Base-by-base conservation (phyloP, 805 yeast species). In the Candida peoriensis region DNA sequence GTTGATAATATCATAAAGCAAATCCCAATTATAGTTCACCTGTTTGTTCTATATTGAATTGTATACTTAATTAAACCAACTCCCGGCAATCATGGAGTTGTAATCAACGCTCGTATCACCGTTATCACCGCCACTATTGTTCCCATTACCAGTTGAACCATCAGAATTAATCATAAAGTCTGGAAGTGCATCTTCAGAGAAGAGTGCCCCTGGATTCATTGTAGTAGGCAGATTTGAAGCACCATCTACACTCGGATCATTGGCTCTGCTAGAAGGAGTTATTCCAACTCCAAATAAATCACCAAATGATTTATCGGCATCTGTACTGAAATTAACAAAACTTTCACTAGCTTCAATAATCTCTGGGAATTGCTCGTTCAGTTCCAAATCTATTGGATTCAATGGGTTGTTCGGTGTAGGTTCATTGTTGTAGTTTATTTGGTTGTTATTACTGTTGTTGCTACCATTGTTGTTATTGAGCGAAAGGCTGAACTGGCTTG, bases 21-120 rank as follows among this genome's bases (percentile, higher is more conserved):
- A n/a, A n/a, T n/a, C n/a, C n/a, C n/a, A n/a, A n/a, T n/a, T n/a
- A n/a, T n/a, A n/a, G n/a, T n/a, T n/a, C n/a, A n/a, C n/a, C n/a
- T n/a, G n/a, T n/a, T n/a, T n/a, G n/a, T n/a, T n/a, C n/a, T n/a
- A n/a, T n/a, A n/a, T n/a, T n/a, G n/a, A n/a, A n/a, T n/a, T n/a
- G n/a, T n/a, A n/a, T 16, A 16, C 11, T 27, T 33, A 48, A 29
- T 30, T 42, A 28, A 50, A 50, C 57, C 57, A 52, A n/a, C 41
- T 43, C 3, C 46, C 48, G 10, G 38, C 35, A 42, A 50, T 36
- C 48, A 50, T 31, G 10, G 26, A 32, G 17, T 42, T 39, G 12
- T 44, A 34, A 23, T 49, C 56, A 30, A 32, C 30, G 6, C 43
- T 29, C n/a, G 26, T 24, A 7, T 34, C 41, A 9, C 20, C 32